phyloP scores from a whole-genome alignment of 75 land plant genomes.

The Gnetum montanum region DNA sequence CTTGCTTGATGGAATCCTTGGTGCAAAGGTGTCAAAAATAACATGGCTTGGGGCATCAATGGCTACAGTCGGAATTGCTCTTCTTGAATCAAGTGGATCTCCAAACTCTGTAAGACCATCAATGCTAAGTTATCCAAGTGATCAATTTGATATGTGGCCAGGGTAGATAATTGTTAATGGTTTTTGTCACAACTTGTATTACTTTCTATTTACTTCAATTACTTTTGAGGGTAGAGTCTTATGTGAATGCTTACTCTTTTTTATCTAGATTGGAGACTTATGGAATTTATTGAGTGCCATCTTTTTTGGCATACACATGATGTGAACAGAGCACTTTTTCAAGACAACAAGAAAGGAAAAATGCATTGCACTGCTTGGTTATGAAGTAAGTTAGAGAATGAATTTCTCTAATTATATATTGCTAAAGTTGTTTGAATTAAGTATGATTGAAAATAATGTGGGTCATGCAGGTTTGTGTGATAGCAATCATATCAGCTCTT shows the following conservation, averaged over 20 bases:
- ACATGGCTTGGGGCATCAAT: conserved; percentile 71
- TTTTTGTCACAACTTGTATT: too few relatives aligned
- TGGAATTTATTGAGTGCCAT: conserved; percentile 72
- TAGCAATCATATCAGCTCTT: conserved; percentile 38
- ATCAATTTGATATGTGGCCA: too few relatives aligned
- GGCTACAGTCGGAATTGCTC: conserved; percentile 19
- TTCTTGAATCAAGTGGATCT: background rate
- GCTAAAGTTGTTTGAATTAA: too few relatives aligned
- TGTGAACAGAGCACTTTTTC: conserved; percentile 71
- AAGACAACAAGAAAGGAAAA: conserved; percentile 40
- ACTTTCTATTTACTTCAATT: background rate
- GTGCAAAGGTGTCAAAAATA: conserved; percentile 45
- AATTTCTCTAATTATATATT: background rate
- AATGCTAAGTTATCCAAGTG: too few relatives aligned
- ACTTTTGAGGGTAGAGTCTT: too few relatives aligned
- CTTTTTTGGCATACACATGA: conserved; percentile 74
- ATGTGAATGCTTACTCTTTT: too few relatives aligned
- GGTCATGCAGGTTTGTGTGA: conserved; percentile 40
- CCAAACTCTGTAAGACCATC: background rate
- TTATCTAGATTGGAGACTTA: conserved; percentile 69
- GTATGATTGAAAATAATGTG: too few relatives aligned
- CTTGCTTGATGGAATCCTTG: conserved; percentile 63
- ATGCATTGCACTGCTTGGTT: conserved; percentile 48
- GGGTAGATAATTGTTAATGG: too few relatives aligned
- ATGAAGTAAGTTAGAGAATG: conserved; percentile 28